These are phyloP conservation scores for Pythium chondricola DNA, from an alignment of 352 stramenopile species.

Conservation along the genomic window DNA sequence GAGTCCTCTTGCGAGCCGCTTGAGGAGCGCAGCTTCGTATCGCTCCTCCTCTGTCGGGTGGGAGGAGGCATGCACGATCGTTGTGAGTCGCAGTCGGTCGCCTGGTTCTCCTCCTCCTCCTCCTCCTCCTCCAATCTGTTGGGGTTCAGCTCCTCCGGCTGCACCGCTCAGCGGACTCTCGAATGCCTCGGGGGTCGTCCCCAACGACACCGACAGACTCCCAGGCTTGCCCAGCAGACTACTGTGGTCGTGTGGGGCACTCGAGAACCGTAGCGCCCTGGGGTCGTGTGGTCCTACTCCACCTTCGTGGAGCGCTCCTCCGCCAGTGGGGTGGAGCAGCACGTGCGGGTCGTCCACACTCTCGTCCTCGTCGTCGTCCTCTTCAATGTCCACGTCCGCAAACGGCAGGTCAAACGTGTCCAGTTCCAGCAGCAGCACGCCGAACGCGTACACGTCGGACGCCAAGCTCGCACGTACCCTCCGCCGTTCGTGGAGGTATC, in stretches of 20 bases:
- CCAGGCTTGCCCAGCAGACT: constrained; percentile 5
- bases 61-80: not conserved
- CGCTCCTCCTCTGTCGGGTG: not conserved
- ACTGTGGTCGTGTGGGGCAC: constrained; percentile 6
- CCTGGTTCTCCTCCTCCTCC: no score
- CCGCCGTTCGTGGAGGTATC: constrained; percentile 4
- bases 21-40: constrained; percentile 8
- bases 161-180: no score
- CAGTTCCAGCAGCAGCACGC: constrained; percentile 14
- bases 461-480: not conserved
- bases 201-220: not conserved
- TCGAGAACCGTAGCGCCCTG: constrained; percentile 6
- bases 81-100: not conserved
- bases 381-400: not conserved
- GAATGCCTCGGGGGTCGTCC: no score
- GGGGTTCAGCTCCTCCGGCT: no score
- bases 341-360: constrained; percentile 3
- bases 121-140: no score
- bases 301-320: no score
- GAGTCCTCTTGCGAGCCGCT: constrained; percentile 1
- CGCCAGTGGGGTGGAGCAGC: not conserved
- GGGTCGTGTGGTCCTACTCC: not conserved
- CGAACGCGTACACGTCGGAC: constrained; percentile 12
- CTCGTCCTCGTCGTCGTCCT: constrained; percentile 1
- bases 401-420: constrained; percentile 17